phyloP scores from a whole-genome alignment of 1,284 basidiomycete species.

The Takashimella tepidaria region DNA sequence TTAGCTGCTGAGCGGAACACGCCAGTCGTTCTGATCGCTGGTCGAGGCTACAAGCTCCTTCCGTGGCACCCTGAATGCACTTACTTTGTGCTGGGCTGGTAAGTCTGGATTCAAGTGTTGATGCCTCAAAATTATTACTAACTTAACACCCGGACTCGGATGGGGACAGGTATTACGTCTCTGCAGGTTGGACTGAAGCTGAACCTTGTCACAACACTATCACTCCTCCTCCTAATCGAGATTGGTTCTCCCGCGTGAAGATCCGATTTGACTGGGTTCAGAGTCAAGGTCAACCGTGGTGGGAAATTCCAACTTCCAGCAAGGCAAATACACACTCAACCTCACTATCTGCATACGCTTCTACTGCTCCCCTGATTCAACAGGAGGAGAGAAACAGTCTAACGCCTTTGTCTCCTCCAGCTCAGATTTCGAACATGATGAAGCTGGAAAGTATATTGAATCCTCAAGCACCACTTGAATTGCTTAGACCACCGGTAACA shows the following conservation, averaged over 20 bases:
- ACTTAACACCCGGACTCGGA: no score
- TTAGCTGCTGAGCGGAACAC: constrained; percentile 18
- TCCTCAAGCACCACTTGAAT: constrained; percentile 4
- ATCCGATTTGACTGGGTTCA: constrained; percentile 44
- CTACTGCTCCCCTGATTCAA: not conserved
- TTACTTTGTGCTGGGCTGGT: constrained; percentile 43
- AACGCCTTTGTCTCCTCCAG: not conserved
- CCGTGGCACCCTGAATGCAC: constrained; percentile 33
- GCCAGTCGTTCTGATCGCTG: constrained; percentile 38
- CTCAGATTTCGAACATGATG: not conserved
- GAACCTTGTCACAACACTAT: constrained; percentile 21
- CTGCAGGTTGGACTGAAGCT: constrained; percentile 38
- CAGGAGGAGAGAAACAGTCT: not conserved
- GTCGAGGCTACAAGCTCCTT: constrained; percentile 32
- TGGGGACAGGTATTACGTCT: constrained; percentile 41
- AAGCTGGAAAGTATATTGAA: not conserved
- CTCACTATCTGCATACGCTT: not conserved
- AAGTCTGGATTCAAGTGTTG: no score
- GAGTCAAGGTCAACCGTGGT: constrained; percentile 40
- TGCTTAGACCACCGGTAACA: constrained; percentile 16
- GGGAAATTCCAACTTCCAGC: no score
- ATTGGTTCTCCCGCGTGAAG: constrained; percentile 37
- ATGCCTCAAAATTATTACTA: no score
- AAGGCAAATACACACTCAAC: not conserved
- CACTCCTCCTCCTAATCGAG: constrained; percentile 10